These are phyloP conservation scores for Huntiella decipiens DNA, from an alignment of 2,329 filamentous ascomycete species.

Conservation along the genomic window DNA sequence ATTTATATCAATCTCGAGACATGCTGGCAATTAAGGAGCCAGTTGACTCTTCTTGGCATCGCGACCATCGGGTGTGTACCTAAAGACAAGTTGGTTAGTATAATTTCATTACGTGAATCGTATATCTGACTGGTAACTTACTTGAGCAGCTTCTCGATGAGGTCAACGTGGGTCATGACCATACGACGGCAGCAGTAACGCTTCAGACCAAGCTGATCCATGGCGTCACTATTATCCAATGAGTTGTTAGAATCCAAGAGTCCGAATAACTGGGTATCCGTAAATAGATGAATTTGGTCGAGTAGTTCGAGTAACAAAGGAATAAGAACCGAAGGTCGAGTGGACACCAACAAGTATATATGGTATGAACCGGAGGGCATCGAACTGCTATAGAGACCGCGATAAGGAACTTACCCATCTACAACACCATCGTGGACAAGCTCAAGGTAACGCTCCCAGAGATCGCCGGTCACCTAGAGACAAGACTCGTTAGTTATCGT, in stretches of 20 bases:
- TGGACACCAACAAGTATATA: too few relatives aligned
- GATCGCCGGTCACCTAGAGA: conserved; percentile 73
- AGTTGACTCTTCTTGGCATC: conserved; percentile 40
- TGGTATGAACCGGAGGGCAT: background rate
- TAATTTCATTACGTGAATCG: background rate
- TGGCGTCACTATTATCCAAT: conserved; percentile 52
- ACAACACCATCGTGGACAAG: conserved; percentile 60
- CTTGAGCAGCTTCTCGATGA: conserved; percentile 96
- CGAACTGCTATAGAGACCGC: background rate
- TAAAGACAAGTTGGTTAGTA: conserved; percentile 15
- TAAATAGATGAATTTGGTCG: too few relatives aligned
- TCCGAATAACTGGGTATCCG: too few relatives aligned
- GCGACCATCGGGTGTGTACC: conserved; percentile 43
- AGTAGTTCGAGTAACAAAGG: too few relatives aligned
- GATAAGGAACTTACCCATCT: conserved; percentile 42
- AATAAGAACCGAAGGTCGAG: too few relatives aligned
- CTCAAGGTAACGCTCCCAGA: conserved; percentile 90
- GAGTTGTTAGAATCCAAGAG: too few relatives aligned
- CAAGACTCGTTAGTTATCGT: background rate
- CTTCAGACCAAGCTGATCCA: conserved; percentile 84
- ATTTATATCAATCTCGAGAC: too few relatives aligned
- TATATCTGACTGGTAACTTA: conserved; percentile 25
- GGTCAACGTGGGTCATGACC: conserved; percentile 98
- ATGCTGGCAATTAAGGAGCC: conserved; percentile 12
- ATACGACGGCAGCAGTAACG: conserved; percentile 97